These are phyloP conservation scores for Ceratobasidium sp. DNA, from an alignment of 1,284 basidiomycete species.

Conservation along the genomic window DNA sequence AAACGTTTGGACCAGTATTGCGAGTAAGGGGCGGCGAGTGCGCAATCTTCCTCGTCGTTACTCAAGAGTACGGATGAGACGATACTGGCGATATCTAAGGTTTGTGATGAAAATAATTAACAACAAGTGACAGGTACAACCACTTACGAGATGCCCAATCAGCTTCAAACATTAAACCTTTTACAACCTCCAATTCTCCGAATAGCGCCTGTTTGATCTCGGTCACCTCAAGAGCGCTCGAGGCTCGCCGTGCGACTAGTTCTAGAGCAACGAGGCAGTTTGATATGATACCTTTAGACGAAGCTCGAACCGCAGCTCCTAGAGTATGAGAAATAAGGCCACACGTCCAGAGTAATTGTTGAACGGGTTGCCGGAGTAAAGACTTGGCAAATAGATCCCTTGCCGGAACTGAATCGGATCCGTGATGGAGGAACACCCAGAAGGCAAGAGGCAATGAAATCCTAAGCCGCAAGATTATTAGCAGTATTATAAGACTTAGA, in stretches of 20 bases:
- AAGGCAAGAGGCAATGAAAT: constrained; percentile 21
- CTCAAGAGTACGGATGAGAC: not conserved
- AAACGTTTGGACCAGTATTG: constrained; percentile 25
- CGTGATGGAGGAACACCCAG: constrained; percentile 1
- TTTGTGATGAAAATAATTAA: not conserved
- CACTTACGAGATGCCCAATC: constrained; percentile 9
- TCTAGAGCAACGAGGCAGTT: constrained; percentile 9
- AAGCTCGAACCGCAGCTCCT: not conserved
- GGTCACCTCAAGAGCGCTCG: not conserved
- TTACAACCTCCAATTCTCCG: not conserved
- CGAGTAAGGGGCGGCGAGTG: constrained; percentile 30
- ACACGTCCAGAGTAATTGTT: constrained; percentile 21
- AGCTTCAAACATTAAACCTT: constrained; percentile 5
- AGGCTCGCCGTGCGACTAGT: not conserved
- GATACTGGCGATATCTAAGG: not conserved
- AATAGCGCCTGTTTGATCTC: constrained; percentile 23
- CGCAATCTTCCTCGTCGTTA: constrained; percentile 12
- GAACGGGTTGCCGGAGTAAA: not conserved
- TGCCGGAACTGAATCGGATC: not conserved
- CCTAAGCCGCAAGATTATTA: not conserved
- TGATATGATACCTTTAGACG: not conserved
- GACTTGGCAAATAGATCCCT: not conserved
- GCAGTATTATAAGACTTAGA: not conserved
- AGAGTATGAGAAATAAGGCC: constrained; percentile 33
- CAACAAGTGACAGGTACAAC: not conserved